These are phyloP conservation scores for Capsella rubella DNA, from an alignment of 441 rosid species.

Conservation along the genomic window DNA sequence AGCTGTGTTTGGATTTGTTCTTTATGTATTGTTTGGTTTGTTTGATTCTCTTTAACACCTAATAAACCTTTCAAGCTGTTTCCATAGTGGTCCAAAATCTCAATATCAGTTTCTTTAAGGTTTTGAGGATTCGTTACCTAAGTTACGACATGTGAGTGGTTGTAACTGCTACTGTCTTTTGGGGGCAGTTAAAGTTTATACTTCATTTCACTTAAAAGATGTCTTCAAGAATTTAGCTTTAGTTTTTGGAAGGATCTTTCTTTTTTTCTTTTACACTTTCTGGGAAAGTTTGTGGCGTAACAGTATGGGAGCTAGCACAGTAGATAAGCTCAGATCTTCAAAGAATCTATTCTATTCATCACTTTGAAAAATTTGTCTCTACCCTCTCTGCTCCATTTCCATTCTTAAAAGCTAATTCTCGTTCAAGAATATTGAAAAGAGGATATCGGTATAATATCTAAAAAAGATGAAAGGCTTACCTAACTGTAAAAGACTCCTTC, in stretches of 20 bases:
- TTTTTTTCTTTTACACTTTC: not conserved
- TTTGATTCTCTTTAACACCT: not conserved
- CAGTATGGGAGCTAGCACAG: not conserved
- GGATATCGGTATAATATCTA: not conserved
- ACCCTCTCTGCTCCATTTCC: constrained; percentile 6
- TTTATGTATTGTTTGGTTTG: constrained; percentile 2
- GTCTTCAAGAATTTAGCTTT: constrained; percentile 27
- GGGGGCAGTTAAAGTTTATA: constrained; percentile 37
- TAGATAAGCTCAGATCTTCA: constrained; percentile 19
- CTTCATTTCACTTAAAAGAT: constrained; percentile 3
- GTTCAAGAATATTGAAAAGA: constrained; percentile 8
- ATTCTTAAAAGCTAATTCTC: not conserved
- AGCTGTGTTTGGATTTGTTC: not conserved
- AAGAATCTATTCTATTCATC: constrained; percentile 24
- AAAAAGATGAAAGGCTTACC: not conserved
- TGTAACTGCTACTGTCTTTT: constrained; percentile 42
- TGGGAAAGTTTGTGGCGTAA: not conserved
- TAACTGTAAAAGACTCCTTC: not conserved
- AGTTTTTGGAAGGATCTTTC: not conserved
- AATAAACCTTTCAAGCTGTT: not conserved
- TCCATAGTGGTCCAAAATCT: constrained; percentile 20
- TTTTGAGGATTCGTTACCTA: constrained; percentile 20
- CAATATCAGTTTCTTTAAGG: constrained; percentile 21
- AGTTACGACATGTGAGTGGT: constrained; percentile 42
- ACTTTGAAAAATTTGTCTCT: not conserved